Percentiles rank a stretch among this genome's conserved stretches.
These are phyloP conservation scores for Lachnellula cervina DNA, from an alignment of 2,329 filamentous ascomycete genomes.

Conservation along the genomic window DNA sequence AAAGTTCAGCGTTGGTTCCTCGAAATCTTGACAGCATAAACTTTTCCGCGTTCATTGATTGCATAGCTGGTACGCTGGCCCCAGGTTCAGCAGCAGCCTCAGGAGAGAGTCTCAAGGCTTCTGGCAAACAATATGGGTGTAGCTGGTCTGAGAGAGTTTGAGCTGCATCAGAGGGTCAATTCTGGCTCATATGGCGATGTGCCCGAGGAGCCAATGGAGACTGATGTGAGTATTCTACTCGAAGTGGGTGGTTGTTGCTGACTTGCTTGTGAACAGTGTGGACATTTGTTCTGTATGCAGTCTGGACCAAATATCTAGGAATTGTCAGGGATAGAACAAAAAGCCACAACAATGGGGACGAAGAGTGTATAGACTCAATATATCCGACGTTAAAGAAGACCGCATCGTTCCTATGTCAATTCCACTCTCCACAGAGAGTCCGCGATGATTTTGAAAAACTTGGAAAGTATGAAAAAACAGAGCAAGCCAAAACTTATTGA, in stretches of 20 bases:
- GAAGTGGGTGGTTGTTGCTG: background rate
- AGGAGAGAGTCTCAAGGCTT: background rate
- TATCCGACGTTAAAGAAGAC: too few species aligned
- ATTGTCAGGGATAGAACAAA: background rate
- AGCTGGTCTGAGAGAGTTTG: conserved; percentile 14
- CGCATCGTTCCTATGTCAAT: too few species aligned
- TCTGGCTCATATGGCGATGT: conserved; percentile 41
- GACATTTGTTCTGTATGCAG: conserved; percentile 49
- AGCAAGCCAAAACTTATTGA: background rate
- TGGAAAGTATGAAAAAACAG: background rate
- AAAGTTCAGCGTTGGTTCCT: background rate
- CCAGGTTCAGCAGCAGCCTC: background rate
- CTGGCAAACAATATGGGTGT: background rate
- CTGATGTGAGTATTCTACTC: conserved; percentile 27
- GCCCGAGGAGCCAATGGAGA: conserved; percentile 39
- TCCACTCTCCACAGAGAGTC: too few species aligned
- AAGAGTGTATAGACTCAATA: too few species aligned
- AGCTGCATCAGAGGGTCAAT: conserved; percentile 30
- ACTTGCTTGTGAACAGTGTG: conserved; percentile 36
- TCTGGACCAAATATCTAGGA: conserved; percentile 25
- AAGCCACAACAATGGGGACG: background rate
- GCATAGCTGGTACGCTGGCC: conserved; percentile 6
- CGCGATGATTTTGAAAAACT: too few species aligned
- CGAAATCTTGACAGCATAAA: background rate
- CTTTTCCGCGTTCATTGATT: background rate